Conservation (phyloP, 2,329 filamentous ascomycete species). For the Sarocladium oryzae region DNA sequence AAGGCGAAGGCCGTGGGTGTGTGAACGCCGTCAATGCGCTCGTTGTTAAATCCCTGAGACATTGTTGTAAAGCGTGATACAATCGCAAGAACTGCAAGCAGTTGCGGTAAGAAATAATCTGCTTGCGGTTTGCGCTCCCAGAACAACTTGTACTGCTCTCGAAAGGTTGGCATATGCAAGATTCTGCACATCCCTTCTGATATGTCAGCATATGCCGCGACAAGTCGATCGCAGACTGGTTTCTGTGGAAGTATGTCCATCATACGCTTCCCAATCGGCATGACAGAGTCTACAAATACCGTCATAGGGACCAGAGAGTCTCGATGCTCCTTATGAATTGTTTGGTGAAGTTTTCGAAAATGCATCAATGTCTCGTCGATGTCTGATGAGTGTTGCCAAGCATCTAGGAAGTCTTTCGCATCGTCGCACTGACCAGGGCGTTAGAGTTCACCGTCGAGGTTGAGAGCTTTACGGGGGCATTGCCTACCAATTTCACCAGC, state of each 20-base stretch:
- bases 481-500: constrained; percentile 44
- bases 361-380: not conserved
- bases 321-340: constrained; percentile 40
- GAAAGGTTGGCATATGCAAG: constrained; percentile 46
- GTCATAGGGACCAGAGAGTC: constrained; percentile 44
- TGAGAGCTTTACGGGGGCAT: not conserved
- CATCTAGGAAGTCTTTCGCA: constrained; percentile 43
- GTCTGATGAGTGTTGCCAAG: not conserved
- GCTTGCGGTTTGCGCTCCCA: constrained; percentile 42
- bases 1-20: constrained; percentile 51
- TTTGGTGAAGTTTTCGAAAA: constrained; percentile 40
- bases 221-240: constrained; percentile 43
- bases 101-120: constrained; percentile 47
- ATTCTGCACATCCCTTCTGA: constrained; percentile 49
- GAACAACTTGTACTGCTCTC: constrained; percentile 42
- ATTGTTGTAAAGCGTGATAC: constrained; percentile 47
- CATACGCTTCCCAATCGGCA: constrained; percentile 52
- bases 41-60: constrained; percentile 42
- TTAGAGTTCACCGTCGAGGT: not conserved
- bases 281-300: constrained; percentile 53
- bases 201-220: constrained; percentile 42
- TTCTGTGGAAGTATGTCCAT: constrained; percentile 47
- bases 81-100: constrained; percentile 46
- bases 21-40: constrained; percentile 48
- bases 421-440: constrained; percentile 41